phyloP scores from a whole-genome alignment of 129 eudicot species.

The Ambrosia trifida region DNA sequence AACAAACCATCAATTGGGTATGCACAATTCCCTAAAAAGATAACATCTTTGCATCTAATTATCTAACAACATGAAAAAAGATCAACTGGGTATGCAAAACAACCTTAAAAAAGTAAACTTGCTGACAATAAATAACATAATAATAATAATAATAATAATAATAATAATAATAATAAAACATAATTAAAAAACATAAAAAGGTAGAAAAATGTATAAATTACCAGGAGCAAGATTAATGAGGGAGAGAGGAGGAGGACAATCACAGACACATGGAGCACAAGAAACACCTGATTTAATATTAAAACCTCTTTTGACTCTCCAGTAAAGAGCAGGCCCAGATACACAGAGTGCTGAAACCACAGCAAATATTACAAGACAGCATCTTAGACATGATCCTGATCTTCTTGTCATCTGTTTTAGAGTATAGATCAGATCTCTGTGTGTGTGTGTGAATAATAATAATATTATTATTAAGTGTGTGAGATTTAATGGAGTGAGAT shows the following conservation, averaged over 20 bases:
- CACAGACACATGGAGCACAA: slow-evolving; percentile 72
- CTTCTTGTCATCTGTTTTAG: slow-evolving; percentile 49
- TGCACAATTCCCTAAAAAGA: no score
- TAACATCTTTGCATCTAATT: no score
- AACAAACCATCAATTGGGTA: slow-evolving; percentile 2
- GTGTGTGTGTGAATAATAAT: not conserved
- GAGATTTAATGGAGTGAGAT: slow-evolving; percentile 9
- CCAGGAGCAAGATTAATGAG: slow-evolving; percentile 74
- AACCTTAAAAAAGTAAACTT: no score
- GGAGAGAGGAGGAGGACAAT: slow-evolving; percentile 84
- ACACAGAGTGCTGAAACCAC: slow-evolving; percentile 84
- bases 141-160: no score
- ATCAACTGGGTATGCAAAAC: no score
- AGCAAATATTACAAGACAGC: slow-evolving; percentile 76
- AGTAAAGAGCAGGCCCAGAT: slow-evolving; percentile 83
- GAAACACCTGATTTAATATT: slow-evolving; percentile 35
- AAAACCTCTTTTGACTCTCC: slow-evolving; percentile 60
- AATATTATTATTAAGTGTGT: not conserved
- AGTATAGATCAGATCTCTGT: not conserved
- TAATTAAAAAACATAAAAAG: not conserved
- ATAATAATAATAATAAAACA: not conserved
- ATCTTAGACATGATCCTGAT: slow-evolving; percentile 66
- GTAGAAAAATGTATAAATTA: not conserved
- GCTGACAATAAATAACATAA: not conserved
- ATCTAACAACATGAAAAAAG: no score